Evolutionary conservation across 805 yeast genomes (phyloP).

Genomic region (Allodekkera sacchari): DNA sequence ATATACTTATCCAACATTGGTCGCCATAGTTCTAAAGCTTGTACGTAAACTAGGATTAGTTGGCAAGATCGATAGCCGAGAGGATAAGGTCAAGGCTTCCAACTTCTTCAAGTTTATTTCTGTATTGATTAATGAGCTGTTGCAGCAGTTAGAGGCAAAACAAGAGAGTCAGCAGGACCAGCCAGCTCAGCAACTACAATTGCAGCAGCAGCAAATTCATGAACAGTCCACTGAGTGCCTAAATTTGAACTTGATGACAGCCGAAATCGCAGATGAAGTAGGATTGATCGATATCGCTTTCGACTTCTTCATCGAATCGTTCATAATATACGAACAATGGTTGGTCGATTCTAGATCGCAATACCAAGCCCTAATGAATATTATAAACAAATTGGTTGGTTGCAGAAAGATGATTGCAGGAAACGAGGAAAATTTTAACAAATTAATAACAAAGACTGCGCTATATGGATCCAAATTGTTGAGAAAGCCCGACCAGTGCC

Average conservation of each 20-base stretch:
- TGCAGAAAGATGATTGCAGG: conserved; percentile 31
- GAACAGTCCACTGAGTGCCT: conserved; percentile 27
- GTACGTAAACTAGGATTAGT: conserved; percentile 39
- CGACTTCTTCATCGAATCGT: conserved; percentile 85
- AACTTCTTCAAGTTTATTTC: conserved; percentile 66
- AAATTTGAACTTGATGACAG: conserved; percentile 54
- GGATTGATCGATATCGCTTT: conserved; percentile 64
- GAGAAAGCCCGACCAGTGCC: conserved; percentile 91
- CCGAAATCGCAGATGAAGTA: conserved; percentile 73
- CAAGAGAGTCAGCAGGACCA: no score
- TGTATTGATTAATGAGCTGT: conserved; percentile 60
- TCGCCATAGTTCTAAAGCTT: conserved; percentile 51
- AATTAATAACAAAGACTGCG: conserved; percentile 76
- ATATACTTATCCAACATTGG: conserved; percentile 70
- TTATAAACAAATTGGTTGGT: conserved; percentile 36
- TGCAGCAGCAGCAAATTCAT: no score
- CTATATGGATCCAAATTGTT: conserved; percentile 80
- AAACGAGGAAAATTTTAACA: conserved; percentile 61
- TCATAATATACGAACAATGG: conserved; percentile 70
- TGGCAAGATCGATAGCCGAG: conserved; percentile 14
- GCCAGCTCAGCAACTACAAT: no score
- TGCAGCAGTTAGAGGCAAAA: no score
- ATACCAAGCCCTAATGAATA: conserved; percentile 37
- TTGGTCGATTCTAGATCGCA: conserved; percentile 41
- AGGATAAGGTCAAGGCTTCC: conserved; percentile 14